These are phyloP conservation scores for Collybia sordida DNA, from an alignment of 768 basidiomycete genomes.

Conservation along the genomic window DNA sequence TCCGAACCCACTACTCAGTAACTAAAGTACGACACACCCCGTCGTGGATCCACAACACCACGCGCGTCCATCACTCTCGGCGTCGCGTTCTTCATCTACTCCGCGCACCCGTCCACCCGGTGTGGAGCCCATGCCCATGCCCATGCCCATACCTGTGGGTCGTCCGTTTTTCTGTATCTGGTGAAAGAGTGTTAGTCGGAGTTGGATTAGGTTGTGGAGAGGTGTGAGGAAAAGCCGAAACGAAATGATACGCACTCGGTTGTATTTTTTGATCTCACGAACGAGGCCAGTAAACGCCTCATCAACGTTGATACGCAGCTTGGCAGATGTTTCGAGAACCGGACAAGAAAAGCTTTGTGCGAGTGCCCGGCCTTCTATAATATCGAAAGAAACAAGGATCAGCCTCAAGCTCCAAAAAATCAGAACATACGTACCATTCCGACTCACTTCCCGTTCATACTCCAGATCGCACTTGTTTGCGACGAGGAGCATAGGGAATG, in stretches of 20 bases:
- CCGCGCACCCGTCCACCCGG: slow-evolving; percentile 41
- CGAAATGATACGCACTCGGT: slow-evolving; percentile 78
- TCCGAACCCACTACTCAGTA: too few species aligned
- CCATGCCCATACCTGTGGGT: slow-evolving; percentile 48
- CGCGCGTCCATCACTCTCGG: slow-evolving; percentile 47
- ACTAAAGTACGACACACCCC: slow-evolving; percentile 62
- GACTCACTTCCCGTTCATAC: slow-evolving; percentile 93
- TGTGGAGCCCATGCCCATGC: too few species aligned
- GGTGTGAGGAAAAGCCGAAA: background rate
- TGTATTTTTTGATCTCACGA: slow-evolving; percentile 89
- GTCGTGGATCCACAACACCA: slow-evolving; percentile 54
- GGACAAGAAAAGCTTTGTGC: slow-evolving; percentile 93
- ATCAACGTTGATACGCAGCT: slow-evolving; percentile 94
- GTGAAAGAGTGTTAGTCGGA: background rate
- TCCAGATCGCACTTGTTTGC: slow-evolving; percentile 97
- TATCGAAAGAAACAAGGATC: too few species aligned
- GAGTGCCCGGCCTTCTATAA: slow-evolving; percentile 96
- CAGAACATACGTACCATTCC: slow-evolving; percentile 72
- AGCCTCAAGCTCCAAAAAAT: too few species aligned
- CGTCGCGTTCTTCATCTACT: slow-evolving; percentile 42
- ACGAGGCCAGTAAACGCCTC: slow-evolving; percentile 93
- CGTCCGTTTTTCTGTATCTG: slow-evolving; percentile 81
- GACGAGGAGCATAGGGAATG: slow-evolving; percentile 92
- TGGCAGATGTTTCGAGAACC: slow-evolving; percentile 95
- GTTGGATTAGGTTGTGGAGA: background rate